Evolutionary conservation across 1,284 basidiomycete genomes (phyloP).

Genomic region (Phylloporus gajari): DNA sequence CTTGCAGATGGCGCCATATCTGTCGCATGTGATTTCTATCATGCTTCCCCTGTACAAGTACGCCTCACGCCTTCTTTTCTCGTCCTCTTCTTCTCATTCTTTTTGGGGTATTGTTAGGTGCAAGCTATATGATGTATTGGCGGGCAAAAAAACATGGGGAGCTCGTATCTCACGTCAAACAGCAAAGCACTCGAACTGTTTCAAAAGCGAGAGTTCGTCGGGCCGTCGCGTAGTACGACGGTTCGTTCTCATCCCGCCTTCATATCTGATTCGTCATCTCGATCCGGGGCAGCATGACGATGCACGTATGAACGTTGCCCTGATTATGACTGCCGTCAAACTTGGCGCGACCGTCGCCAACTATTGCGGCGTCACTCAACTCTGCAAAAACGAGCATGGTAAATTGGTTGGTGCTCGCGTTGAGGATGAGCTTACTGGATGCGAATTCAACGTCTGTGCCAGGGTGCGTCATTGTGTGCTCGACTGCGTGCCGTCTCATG

Average conservation of each 20-base stretch:
- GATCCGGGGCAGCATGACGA: constrained; percentile 93
- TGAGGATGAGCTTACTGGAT: constrained; percentile 85
- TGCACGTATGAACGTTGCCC: constrained; percentile 96
- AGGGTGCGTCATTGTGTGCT: no score
- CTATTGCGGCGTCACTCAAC: constrained; percentile 86
- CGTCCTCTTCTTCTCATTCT: neutral
- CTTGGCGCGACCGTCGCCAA: constrained; percentile 92
- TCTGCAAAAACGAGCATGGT: constrained; percentile 77
- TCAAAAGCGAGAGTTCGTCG: constrained; percentile 93
- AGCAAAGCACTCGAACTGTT: constrained; percentile 94
- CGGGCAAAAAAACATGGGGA: constrained; percentile 97
- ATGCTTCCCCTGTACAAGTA: constrained; percentile 93
- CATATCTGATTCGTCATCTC: constrained; percentile 1
- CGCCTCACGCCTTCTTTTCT: constrained; percentile 29
- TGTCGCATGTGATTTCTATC: constrained; percentile 92
- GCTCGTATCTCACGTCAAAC: constrained; percentile 93
- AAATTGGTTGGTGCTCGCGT: constrained; percentile 82
- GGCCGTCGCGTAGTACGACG: constrained; percentile 97
- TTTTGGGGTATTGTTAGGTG: constrained; percentile 91
- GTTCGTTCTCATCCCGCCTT: constrained; percentile 51
- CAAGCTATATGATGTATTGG: constrained; percentile 96
- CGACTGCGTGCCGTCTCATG: no score
- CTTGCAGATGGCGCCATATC: constrained; percentile 95
- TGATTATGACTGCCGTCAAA: constrained; percentile 94
- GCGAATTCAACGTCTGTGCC: constrained; percentile 85